Percentiles rank a stretch among this genome's conserved stretches.
phyloP scores from a whole-genome alignment of 225 moss, liverwort and hornwort species.

The Bryum argenteum region DNA sequence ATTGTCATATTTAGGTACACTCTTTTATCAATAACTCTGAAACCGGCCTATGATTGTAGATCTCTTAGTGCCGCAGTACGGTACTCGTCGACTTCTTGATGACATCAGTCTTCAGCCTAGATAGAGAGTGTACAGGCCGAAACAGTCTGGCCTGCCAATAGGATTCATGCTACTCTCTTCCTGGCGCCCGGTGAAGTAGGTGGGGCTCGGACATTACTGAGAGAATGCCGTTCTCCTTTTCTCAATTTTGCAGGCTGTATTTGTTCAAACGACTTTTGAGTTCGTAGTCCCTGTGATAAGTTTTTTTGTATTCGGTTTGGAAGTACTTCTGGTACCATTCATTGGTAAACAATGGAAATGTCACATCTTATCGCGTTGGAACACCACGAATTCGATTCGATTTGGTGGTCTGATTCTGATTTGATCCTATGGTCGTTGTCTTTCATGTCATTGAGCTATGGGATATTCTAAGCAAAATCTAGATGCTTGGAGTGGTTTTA shows the following conservation, averaged over 20 bases:
- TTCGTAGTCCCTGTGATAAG: background rate
- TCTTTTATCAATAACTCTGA: slow-evolving; percentile 25
- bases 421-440: background rate
- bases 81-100: slow-evolving; percentile 24
- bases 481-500: background rate
- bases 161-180: slow-evolving; percentile 9
- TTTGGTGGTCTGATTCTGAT: background rate
- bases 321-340: background rate
- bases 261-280: slow-evolving; percentile 2
- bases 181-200: slow-evolving; percentile 18
- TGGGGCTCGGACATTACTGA: slow-evolving; percentile 6
- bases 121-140: slow-evolving; percentile 12
- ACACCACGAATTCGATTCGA: background rate
- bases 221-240: slow-evolving; percentile 12
- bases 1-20: slow-evolving; percentile 6
- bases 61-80: slow-evolving; percentile 19
- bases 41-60: slow-evolving; percentile 3
- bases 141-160: slow-evolving; percentile 8
- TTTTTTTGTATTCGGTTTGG: slow-evolving; percentile 8
- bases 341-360: slow-evolving; percentile 1
- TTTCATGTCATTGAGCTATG: background rate
- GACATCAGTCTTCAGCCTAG: slow-evolving; percentile 24
- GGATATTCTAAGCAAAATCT: no score
- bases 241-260: slow-evolving; percentile 28
- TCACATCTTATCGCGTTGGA: background rate